These are phyloP conservation scores for Kalmusia sp. DNA, from an alignment of 2,329 filamentous ascomycete species.

Conservation along the genomic window DNA sequence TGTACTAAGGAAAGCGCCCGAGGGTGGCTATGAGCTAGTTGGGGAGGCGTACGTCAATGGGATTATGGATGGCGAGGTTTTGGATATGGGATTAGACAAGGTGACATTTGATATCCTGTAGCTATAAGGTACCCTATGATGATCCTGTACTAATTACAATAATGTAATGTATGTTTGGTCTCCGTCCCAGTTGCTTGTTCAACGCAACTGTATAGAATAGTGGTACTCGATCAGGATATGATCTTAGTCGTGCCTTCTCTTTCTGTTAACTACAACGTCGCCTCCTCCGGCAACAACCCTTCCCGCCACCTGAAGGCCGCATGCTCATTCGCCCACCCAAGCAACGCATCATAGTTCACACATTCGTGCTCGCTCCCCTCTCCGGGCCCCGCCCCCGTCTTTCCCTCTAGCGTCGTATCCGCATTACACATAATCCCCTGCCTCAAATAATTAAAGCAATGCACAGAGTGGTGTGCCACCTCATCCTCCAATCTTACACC, in stretches of 20 bases:
- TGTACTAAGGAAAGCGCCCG: background rate
- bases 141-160: too few species aligned
- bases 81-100: background rate
- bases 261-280: conserved; percentile 20
- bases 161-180: background rate
- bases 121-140: background rate
- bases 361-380: conserved; percentile 32
- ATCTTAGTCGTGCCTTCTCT: too few species aligned
- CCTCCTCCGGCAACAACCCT: conserved; percentile 22
- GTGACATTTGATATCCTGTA: conserved; percentile 2
- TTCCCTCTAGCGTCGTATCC: conserved; percentile 33
- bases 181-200: background rate
- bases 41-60: conserved; percentile 4
- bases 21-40: background rate
- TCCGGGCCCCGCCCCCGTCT: conserved; percentile 21
- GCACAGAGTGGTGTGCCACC: conserved; percentile 29
- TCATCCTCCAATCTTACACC: conserved; percentile 21
- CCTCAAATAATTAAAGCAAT: conserved; percentile 37
- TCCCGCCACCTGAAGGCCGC: conserved; percentile 24
- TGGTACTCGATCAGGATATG: too few species aligned
- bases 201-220: background rate
- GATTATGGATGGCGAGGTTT: conserved; percentile 7
- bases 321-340: conserved; percentile 32
- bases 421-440: conserved; percentile 34
- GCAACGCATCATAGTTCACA: conserved; percentile 29